Conservation (phyloP, 495 filamentous ascomycete genomes). For the Penicillium alfredii region DNA sequence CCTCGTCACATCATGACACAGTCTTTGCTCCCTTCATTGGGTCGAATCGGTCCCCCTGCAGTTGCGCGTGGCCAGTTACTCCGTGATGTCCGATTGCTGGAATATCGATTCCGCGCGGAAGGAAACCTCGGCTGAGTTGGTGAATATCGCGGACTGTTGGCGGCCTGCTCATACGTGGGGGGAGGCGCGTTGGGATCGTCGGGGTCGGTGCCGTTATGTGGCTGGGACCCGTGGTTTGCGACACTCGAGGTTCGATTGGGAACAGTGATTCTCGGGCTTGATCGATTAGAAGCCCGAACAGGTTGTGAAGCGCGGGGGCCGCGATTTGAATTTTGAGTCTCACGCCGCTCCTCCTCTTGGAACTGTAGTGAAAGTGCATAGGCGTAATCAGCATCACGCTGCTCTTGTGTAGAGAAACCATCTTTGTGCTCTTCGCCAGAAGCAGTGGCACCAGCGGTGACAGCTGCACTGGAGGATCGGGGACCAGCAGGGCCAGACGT, state of each 20-base stretch:
- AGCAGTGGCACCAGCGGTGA: constrained; percentile 1
- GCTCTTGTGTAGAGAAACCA: constrained; percentile 33
- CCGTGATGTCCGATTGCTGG: constrained; percentile 10
- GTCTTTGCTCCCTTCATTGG: constrained; percentile 31
- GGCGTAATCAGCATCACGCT: constrained; percentile 46
- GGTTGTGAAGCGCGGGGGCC: constrained; percentile 8
- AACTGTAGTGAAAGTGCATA: constrained; percentile 44
- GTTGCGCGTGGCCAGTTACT: too few species aligned
- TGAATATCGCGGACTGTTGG: constrained; percentile 55
- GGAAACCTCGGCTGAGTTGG: constrained; percentile 44
- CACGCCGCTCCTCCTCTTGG: constrained; percentile 37
- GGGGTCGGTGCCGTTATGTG: constrained; percentile 19
- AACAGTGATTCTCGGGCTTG: constrained; percentile 13
- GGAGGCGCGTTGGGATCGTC: constrained; percentile 57
- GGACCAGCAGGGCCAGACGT: constrained; percentile 20
- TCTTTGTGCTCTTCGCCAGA: constrained; percentile 6
- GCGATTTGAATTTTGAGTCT: constrained; percentile 9
- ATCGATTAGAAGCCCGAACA: constrained; percentile 6
- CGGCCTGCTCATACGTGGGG: constrained; percentile 77
- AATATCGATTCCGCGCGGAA: constrained; percentile 16
- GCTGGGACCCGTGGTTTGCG: too few species aligned
- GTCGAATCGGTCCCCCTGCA: constrained; percentile 13
- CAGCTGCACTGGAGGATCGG: constrained; percentile 24
- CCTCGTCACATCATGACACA: constrained; percentile 47
- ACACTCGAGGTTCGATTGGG: constrained; percentile 17